These are phyloP conservation scores for Fusarium sp. DNA, from an alignment of 2,329 filamentous ascomycete species.

Conservation along the genomic window DNA sequence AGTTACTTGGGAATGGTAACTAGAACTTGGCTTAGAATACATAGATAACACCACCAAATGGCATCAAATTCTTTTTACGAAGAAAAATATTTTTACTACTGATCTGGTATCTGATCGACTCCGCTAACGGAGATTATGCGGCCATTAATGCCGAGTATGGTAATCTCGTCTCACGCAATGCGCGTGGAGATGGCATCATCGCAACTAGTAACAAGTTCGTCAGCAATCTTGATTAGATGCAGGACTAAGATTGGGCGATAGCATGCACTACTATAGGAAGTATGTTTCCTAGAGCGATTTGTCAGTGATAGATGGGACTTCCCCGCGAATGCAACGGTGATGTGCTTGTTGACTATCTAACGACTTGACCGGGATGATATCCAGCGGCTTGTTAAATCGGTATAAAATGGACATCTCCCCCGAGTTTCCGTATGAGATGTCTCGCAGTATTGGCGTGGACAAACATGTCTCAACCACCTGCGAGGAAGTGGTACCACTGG, in stretches of 20 bases:
- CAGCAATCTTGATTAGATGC: neutral
- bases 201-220: neutral
- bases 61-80: neutral
- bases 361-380: neutral
- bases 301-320: neutral
- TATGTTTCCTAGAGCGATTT: neutral
- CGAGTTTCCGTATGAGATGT: accelerated
- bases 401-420: neutral
- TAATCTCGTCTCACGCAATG: neutral
- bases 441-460: accelerated
- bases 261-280: accelerated
- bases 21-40: accelerated
- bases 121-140: neutral
- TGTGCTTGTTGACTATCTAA: neutral
- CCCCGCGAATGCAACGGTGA: neutral
- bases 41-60: too few species aligned
- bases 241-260: neutral
- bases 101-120: neutral
- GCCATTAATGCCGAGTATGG: neutral
- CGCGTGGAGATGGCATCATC: neutral
- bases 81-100: neutral
- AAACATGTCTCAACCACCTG: neutral
- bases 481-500: neutral
- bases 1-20: neutral
- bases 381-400: neutral